Evolutionary conservation across 2,329 filamentous ascomycete species (phyloP).

Genomic region (Fusarium sp.): DNA sequence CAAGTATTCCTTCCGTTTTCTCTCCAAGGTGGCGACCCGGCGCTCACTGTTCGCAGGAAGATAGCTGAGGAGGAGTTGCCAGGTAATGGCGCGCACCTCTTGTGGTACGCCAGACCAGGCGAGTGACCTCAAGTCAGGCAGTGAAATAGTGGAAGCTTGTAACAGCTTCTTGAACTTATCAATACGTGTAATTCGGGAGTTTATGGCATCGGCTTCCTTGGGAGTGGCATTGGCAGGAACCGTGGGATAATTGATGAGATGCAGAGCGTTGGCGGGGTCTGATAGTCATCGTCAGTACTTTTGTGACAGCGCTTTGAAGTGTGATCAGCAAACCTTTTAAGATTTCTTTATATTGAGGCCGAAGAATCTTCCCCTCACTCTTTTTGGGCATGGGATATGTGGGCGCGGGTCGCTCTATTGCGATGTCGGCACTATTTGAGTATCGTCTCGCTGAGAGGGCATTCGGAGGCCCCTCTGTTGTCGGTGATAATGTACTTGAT

Average conservation of each 20-base stretch:
- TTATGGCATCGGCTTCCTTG: conserved; percentile 88
- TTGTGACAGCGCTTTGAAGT: neutral
- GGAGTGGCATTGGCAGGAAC: conserved; percentile 77
- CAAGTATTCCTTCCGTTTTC: conserved; percentile 95
- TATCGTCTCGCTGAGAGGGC: conserved; percentile 64
- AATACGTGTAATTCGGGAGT: conserved; percentile 88
- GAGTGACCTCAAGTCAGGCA: conserved; percentile 83
- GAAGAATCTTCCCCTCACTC: conserved; percentile 91
- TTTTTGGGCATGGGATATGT: conserved; percentile 90
- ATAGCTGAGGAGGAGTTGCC: conserved; percentile 95
- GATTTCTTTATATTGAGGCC: conserved; percentile 98
- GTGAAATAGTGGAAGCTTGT: conserved; percentile 88
- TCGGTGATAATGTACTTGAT: conserved; percentile 49
- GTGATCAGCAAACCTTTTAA: conserved; percentile 66
- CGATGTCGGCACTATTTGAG: conserved; percentile 92
- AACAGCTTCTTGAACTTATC: conserved; percentile 98
- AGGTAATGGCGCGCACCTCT: conserved; percentile 98
- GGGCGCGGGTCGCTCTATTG: conserved; percentile 84
- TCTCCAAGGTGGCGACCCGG: conserved; percentile 86
- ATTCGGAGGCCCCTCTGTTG: conserved; percentile 51
- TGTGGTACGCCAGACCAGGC: conserved; percentile 96
- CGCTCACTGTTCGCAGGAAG: conserved; percentile 96
- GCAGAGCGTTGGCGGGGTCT: conserved; percentile 91
- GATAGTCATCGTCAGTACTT: conserved; percentile 24
- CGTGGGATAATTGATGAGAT: conserved; percentile 89